A percentile compares a stretch with the other conserved stretches of the same genome.
Conservation (phyloP, 2,329 filamentous ascomycete genomes). For the Penicillium sp. region DNA sequence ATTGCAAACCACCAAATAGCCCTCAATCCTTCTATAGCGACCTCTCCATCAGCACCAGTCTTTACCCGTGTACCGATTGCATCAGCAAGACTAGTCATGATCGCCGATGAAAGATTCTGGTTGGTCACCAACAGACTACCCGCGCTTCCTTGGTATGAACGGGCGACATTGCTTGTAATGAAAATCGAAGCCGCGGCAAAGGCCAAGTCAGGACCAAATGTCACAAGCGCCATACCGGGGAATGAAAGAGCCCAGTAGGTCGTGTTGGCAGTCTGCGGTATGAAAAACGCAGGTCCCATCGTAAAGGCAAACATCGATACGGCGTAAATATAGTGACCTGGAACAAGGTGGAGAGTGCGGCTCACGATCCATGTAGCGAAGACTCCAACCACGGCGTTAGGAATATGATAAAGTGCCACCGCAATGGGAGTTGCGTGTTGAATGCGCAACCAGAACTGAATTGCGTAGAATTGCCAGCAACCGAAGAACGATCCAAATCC, state of each 20-base stretch:
- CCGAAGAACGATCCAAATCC: conserved; percentile 48
- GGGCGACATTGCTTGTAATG: conserved; percentile 48
- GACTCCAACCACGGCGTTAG: conserved; percentile 48
- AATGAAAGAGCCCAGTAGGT: conserved; percentile 49
- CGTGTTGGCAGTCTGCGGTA: conserved; percentile 42
- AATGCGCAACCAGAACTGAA: conserved; percentile 41
- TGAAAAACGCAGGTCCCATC: conserved; percentile 41
- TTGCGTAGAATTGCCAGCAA: conserved; percentile 42
- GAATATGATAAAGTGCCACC: conserved; percentile 46
- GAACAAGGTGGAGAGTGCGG: conserved; percentile 47
- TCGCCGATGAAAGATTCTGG: conserved; percentile 48
- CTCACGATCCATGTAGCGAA: conserved; percentile 49
- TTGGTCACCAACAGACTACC: conserved; percentile 50
- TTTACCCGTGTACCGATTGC: conserved; percentile 36
- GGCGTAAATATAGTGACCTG: conserved; percentile 49
- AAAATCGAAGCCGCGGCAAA: conserved; percentile 53
- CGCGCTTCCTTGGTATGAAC: conserved; percentile 50
- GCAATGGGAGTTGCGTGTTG: conserved; percentile 43
- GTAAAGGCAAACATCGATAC: conserved; percentile 45
- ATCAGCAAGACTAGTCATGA: conserved; percentile 39
- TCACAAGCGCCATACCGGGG: conserved; percentile 46
- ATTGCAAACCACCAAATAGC: conserved; percentile 46
- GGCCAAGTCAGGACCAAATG: conserved; percentile 50
- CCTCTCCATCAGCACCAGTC: conserved; percentile 19
- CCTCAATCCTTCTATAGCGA: conserved; percentile 36